phyloP scores from a whole-genome alignment of 495 filamentous ascomycete genomes.

The Lineolata rhizophorae region DNA sequence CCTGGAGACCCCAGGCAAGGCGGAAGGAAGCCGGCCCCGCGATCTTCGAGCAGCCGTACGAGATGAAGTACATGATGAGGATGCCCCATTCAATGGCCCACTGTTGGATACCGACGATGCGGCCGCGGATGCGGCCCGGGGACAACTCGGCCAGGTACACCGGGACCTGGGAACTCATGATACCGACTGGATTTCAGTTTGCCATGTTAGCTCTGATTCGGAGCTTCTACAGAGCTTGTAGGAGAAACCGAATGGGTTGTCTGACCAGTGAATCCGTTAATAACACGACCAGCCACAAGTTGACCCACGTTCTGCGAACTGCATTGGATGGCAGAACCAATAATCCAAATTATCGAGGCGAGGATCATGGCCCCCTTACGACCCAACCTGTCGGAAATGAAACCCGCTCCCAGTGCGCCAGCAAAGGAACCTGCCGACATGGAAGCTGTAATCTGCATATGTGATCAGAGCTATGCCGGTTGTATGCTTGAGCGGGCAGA shows the following conservation, averaged over 20 bases:
- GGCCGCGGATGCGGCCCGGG: constrained; percentile 9
- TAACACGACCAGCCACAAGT: constrained; percentile 45
- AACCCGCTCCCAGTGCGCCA: constrained; percentile 39
- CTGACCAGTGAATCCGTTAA: constrained; percentile 53
- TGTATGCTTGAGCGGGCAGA: no score
- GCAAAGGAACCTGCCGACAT: constrained; percentile 48
- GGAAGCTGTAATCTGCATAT: constrained; percentile 29
- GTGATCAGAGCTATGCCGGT: neutral
- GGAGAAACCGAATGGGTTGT: no score
- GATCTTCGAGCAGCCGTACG: constrained; percentile 10
- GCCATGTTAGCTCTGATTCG: no score
- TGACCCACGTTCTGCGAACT: constrained; percentile 34
- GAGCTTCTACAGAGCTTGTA: no score
- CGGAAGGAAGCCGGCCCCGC: constrained; percentile 7
- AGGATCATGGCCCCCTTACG: constrained; percentile 41
- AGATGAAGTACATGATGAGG: constrained; percentile 12
- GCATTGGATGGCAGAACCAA: constrained; percentile 46
- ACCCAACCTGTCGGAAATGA: constrained; percentile 41
- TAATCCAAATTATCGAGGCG: constrained; percentile 47
- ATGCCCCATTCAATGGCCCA: constrained; percentile 5
- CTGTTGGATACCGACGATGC: constrained; percentile 9
- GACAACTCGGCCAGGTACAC: constrained; percentile 23
- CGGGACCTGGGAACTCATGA: constrained; percentile 46
- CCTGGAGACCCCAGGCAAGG: constrained; percentile 1
- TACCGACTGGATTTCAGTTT: no score